Conservation (phyloP, 1,139 yeast species). For the Lodderomyces parapsilosis region DNA sequence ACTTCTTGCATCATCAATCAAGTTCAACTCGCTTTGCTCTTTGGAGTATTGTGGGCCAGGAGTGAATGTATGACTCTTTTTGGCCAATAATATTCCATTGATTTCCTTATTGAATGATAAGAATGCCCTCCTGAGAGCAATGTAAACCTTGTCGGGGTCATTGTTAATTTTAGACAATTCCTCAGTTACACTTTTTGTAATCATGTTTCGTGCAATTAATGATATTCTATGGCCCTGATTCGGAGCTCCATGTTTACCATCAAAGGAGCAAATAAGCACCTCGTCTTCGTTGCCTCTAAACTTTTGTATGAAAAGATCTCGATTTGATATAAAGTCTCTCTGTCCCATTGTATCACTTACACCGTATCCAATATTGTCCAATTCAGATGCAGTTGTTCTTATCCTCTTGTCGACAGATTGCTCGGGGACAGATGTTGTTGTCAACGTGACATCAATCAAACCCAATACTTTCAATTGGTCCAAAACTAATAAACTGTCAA, state of each 20-base stretch:
- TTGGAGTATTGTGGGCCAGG: slow-evolving; percentile 21
- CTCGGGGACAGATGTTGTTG: slow-evolving; percentile 83
- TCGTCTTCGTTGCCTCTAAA: slow-evolving; percentile 79
- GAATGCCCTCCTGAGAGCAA: slow-evolving; percentile 80
- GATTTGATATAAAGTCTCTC: slow-evolving; percentile 62
- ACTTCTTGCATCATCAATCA: slow-evolving; percentile 67
- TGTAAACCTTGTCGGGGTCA: slow-evolving; percentile 42
- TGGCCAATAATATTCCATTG: slow-evolving; percentile 40
- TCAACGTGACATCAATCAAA: slow-evolving; percentile 90
- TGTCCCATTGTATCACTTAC: slow-evolving; percentile 85
- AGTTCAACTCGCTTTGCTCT: slow-evolving; percentile 45
- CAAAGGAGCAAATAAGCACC: slow-evolving; percentile 78
- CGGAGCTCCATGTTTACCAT: slow-evolving; percentile 66
- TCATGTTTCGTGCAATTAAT: slow-evolving; percentile 68
- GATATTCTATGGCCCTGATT: slow-evolving; percentile 69
- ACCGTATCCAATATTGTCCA: slow-evolving; percentile 81
- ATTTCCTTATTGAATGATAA: slow-evolving; percentile 79
- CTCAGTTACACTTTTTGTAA: slow-evolving; percentile 60
- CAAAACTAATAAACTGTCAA: slow-evolving; percentile 77
- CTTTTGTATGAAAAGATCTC: slow-evolving; percentile 86
- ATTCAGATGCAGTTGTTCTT: slow-evolving; percentile 86
- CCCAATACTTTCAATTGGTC: slow-evolving; percentile 76
- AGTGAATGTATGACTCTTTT: slow-evolving; percentile 29
- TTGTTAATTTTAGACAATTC: slow-evolving; percentile 55
- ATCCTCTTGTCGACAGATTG: slow-evolving; percentile 82